phyloP scores from a whole-genome alignment of 2,329 filamentous ascomycete species.

The Amylocarpus encephaloides region DNA sequence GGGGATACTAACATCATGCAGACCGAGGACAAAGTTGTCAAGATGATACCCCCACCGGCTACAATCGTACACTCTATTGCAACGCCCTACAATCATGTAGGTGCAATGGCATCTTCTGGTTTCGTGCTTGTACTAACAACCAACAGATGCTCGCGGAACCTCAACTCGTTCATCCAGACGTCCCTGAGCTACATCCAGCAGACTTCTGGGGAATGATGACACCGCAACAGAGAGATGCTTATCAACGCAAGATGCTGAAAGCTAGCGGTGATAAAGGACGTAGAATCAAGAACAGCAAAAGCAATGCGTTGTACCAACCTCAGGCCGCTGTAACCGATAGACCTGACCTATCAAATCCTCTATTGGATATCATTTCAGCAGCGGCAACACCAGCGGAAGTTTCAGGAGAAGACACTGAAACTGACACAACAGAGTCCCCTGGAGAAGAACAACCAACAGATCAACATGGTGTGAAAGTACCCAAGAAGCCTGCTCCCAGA shows the following conservation, averaged over 20 bases:
- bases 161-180: constrained; percentile 2
- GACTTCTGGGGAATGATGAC: constrained; percentile 18
- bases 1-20: constrained; percentile 12
- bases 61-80: constrained; percentile 13
- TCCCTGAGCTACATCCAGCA: constrained; percentile 21
- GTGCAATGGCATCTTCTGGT: neutral
- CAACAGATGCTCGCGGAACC: constrained; percentile 8
- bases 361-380: constrained; percentile 14
- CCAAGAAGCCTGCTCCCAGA: constrained; percentile 22
- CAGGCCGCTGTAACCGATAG: constrained; percentile 7
- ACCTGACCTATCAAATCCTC: constrained; percentile 2
- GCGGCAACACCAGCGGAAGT: constrained; percentile 18
- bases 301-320: constrained; percentile 11
- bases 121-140: neutral
- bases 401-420: constrained; percentile 18
- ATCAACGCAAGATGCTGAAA: constrained; percentile 4
- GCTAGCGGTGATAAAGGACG: constrained; percentile 9
- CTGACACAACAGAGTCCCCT: constrained; percentile 14
- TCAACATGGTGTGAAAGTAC: constrained; percentile 26
- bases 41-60: constrained; percentile 6
- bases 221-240: constrained; percentile 9
- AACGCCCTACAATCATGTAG: constrained; percentile 13
- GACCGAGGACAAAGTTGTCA: constrained; percentile 17
- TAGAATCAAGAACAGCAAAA: constrained; percentile 11
- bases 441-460: constrained; percentile 23